Evolutionary conservation across 345 rosid species (phyloP).

Genomic region (Jatropha curcas): DNA sequence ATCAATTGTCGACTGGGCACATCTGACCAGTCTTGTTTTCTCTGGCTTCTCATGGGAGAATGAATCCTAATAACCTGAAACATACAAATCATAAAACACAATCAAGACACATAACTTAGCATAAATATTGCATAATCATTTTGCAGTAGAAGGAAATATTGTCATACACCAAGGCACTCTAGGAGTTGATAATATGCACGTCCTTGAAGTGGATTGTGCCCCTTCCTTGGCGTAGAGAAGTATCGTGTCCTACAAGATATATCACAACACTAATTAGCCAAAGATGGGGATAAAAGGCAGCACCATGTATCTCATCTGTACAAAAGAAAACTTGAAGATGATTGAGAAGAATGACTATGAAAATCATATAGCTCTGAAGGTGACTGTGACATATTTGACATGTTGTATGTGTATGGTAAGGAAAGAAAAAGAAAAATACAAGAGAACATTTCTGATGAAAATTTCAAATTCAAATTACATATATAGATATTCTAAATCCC

Average conservation of each 20-base stretch:
- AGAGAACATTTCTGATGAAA: not conserved
- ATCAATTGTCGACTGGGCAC: constrained; percentile 83
- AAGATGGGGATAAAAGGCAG: not conserved
- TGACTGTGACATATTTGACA: not conserved
- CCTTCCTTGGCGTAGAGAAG: constrained; percentile 89
- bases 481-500: not conserved
- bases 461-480: not conserved
- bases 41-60: constrained; percentile 84
- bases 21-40: constrained; percentile 80
- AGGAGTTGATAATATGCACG: constrained; percentile 95
- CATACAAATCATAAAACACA: constrained; percentile 12
- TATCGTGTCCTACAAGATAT: constrained; percentile 71
- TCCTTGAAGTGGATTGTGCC: constrained; percentile 98
- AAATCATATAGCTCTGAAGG: not conserved
- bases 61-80: constrained; percentile 88
- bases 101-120: not conserved
- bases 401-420: not conserved
- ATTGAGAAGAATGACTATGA: not conserved
- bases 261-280: not conserved
- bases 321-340: not conserved
- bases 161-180: constrained; percentile 92
- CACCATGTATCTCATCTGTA: not conserved
- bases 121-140: not conserved
- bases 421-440: not conserved
- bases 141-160: not conserved